These are phyloP conservation scores for Malassezia pachydermatis DNA, from an alignment of 1,284 basidiomycete genomes.

Conservation along the genomic window DNA sequence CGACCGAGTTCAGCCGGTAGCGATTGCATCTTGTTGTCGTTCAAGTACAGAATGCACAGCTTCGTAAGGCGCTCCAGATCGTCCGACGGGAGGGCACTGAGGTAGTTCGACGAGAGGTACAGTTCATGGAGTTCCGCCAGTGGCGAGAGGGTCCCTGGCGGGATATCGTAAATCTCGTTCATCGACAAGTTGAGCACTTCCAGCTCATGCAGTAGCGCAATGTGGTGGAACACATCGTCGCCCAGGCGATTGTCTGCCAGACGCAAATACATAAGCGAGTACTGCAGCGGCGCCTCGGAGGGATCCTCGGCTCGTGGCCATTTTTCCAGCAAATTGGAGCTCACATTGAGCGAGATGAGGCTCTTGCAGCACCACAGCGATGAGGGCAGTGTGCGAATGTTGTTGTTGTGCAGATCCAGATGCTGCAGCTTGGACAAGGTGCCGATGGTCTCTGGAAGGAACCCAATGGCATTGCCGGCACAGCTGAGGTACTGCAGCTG, in stretches of 20 bases:
- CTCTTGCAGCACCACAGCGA: slow-evolving; percentile 75
- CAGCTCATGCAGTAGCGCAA: slow-evolving; percentile 56
- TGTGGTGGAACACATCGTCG: slow-evolving; percentile 69
- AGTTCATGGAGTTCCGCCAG: slow-evolving; percentile 66
- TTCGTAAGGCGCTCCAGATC: slow-evolving; percentile 36
- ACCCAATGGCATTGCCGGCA: slow-evolving; percentile 75
- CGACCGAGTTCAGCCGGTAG: slow-evolving; percentile 81
- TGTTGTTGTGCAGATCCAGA: slow-evolving; percentile 86
- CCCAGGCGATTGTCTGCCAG: slow-evolving; percentile 80
- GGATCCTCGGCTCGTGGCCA: slow-evolving; percentile 57
- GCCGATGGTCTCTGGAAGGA: slow-evolving; percentile 69
- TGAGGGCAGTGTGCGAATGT: slow-evolving; percentile 64
- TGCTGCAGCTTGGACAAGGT: slow-evolving; percentile 63
- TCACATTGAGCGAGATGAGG: slow-evolving; percentile 68
- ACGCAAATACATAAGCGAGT: slow-evolving; percentile 66
- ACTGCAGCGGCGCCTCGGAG: slow-evolving; percentile 55
- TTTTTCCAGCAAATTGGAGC: slow-evolving; percentile 71
- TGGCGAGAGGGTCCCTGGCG: slow-evolving; percentile 61
- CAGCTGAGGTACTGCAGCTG: slow-evolving; percentile 68
- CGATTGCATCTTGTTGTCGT: slow-evolving; percentile 87
- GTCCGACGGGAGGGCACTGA: slow-evolving; percentile 75
- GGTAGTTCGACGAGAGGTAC: slow-evolving; percentile 84
- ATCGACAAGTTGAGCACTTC: slow-evolving; percentile 81
- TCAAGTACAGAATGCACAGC: slow-evolving; percentile 61
- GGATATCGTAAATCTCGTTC: slow-evolving; percentile 84